phyloP scores from a whole-genome alignment of 768 basidiomycete species.

The Leccinum ochraceum region DNA sequence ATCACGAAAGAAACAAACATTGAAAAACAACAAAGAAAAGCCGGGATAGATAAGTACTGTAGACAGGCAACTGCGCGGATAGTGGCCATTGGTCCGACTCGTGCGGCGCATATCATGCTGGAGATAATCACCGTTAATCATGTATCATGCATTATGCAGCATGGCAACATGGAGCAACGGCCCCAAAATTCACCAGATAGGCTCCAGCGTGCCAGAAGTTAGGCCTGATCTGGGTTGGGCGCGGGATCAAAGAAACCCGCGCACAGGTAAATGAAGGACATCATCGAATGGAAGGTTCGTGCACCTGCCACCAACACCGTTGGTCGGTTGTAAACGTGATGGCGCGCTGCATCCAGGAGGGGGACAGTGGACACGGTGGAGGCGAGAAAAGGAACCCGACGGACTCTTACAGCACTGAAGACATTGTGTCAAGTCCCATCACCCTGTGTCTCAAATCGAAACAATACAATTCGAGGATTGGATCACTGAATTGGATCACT shows the following conservation, averaged over 20 bases:
- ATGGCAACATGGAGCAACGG: neutral
- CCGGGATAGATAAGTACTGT: neutral
- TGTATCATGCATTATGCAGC: constrained; percentile 5
- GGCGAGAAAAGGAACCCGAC: neutral
- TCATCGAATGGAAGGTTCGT: constrained; percentile 3
- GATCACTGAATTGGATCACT: neutral
- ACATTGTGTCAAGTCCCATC: neutral
- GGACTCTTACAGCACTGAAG: neutral
- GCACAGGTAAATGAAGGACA: constrained; percentile 1
- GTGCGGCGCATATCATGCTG: constrained; percentile 10
- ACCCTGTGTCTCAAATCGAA: constrained; percentile 11
- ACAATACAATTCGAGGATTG: constrained; percentile 18
- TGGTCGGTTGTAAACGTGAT: neutral
- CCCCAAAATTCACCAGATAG: constrained; percentile 5
- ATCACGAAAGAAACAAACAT: neutral
- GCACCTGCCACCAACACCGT: constrained; percentile 3
- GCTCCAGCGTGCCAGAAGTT: neutral
- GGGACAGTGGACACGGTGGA: neutral
- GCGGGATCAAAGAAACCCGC: constrained; percentile 3
- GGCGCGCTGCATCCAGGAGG: neutral
- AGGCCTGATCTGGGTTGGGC: constrained; percentile 10
- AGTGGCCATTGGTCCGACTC: neutral
- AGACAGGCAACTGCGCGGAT: neutral
- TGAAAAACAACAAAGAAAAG: neutral
- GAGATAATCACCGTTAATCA: constrained; percentile 30